phyloP scores from a whole-genome alignment of 768 basidiomycete genomes.

The Trametes punicea region DNA sequence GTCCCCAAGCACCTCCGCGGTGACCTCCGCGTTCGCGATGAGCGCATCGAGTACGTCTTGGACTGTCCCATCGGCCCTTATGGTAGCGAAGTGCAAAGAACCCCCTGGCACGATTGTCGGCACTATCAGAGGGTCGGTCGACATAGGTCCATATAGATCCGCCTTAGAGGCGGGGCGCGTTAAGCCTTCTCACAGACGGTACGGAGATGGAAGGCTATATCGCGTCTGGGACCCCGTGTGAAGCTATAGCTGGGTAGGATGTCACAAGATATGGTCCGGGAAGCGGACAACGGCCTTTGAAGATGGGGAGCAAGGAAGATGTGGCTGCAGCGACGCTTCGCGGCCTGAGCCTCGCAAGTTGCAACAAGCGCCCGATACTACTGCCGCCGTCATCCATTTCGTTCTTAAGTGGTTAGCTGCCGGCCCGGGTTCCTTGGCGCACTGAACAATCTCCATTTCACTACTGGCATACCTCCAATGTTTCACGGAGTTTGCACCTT shows the following conservation, averaged over 20 bases:
- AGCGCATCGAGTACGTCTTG: constrained; percentile 59
- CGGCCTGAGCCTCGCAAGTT: constrained; percentile 8
- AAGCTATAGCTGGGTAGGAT: not conserved
- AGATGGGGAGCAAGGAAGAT: not conserved
- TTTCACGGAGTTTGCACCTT: not conserved
- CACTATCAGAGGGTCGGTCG: constrained; percentile 45
- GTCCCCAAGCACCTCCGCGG: constrained; percentile 52
- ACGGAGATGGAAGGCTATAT: not conserved
- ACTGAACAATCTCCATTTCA: no score
- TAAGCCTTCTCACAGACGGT: not conserved
- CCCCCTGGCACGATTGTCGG: constrained; percentile 59
- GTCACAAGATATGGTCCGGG: no score
- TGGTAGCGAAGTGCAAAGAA: constrained; percentile 59
- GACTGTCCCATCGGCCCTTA: constrained; percentile 49
- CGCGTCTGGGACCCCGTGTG: not conserved
- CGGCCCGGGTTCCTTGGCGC: no score
- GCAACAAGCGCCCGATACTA: not conserved
- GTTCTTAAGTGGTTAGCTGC: no score
- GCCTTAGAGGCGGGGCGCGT: constrained; percentile 10
- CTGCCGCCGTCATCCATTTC: constrained; percentile 8
- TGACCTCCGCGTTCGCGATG: constrained; percentile 45
- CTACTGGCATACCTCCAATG: not conserved
- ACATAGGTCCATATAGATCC: constrained; percentile 33
- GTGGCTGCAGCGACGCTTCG: constrained; percentile 18
- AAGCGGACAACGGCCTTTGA: no score